Evolutionary conservation across 345 rosid genomes (phyloP).

Genomic region (Citrus sinensis): DNA sequence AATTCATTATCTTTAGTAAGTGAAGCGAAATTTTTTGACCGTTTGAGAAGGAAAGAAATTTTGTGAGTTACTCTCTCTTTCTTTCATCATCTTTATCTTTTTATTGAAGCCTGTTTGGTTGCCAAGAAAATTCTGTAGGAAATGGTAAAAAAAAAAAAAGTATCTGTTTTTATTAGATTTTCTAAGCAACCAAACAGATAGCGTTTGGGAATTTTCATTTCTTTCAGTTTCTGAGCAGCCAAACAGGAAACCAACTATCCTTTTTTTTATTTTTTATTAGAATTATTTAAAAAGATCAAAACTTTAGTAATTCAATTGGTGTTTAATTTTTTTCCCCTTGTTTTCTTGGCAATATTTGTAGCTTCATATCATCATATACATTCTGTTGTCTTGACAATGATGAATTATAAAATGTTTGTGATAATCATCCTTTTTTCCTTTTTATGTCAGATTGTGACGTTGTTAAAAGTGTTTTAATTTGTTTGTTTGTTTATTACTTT

Average conservation of each 20-base stretch:
- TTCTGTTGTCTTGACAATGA: background rate
- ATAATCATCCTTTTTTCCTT: background rate
- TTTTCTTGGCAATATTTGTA: background rate
- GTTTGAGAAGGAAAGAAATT: conserved; percentile 15
- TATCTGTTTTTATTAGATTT: background rate
- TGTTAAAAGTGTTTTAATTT: background rate
- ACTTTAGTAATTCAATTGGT: background rate
- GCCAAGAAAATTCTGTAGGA: conserved; percentile 23
- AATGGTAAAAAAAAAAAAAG: conserved; percentile 1
- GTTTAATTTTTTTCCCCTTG: background rate
- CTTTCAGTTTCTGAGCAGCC: conserved; percentile 5
- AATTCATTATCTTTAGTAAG: background rate
- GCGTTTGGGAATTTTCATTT: background rate
- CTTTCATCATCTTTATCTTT: background rate
- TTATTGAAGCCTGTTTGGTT: conserved; percentile 26
- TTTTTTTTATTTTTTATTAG: background rate
- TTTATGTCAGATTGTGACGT: background rate
- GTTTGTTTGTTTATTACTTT: background rate
- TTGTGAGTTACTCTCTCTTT: conserved; percentile 5
- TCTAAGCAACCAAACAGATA: background rate
- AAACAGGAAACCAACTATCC: background rate
- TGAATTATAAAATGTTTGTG: background rate
- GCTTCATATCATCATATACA: background rate
- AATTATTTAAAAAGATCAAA: background rate
- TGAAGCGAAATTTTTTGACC: conserved; percentile 21